phyloP scores from a whole-genome alignment of 2,329 filamentous ascomycete genomes.

The Pseudogymnoascus sp. region DNA sequence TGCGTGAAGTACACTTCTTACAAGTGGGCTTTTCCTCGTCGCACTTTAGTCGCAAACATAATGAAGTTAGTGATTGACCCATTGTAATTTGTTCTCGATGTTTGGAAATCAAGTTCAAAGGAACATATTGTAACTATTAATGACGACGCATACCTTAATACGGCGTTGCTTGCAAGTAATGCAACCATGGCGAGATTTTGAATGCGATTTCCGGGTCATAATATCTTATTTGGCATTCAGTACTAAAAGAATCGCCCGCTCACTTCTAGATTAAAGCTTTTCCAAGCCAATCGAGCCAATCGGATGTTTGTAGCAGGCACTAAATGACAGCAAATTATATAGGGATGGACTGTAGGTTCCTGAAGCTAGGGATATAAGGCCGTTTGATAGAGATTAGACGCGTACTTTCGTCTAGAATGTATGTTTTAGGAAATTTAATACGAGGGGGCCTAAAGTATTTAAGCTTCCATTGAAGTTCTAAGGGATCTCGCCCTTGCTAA shows the following conservation, averaged over 20 bases:
- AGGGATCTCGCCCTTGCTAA: background rate
- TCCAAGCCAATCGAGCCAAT: background rate
- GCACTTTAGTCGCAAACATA: constrained; percentile 17
- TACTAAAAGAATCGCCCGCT: background rate
- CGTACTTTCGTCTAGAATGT: background rate
- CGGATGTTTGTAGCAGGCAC: background rate
- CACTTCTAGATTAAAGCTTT: background rate
- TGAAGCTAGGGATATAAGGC: background rate
- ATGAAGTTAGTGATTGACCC: background rate
- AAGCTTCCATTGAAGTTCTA: background rate
- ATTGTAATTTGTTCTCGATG: background rate
- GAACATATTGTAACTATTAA: background rate
- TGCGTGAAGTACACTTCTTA: constrained; percentile 20
- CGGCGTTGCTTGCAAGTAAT: constrained; percentile 28
- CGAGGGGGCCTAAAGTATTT: background rate
- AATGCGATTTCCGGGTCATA: constrained; percentile 23
- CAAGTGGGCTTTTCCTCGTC: constrained; percentile 22
- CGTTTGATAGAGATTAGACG: background rate
- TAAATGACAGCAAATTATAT: background rate
- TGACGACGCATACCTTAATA: constrained; percentile 25
- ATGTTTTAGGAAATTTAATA: background rate
- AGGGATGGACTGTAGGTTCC: background rate
- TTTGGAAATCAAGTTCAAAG: background rate
- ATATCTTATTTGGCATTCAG: background rate
- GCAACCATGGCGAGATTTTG: constrained; percentile 30